Base-by-base conservation (phyloP, 495 filamentous ascomycete species). In the Clohesyomyces aquaticus region DNA sequence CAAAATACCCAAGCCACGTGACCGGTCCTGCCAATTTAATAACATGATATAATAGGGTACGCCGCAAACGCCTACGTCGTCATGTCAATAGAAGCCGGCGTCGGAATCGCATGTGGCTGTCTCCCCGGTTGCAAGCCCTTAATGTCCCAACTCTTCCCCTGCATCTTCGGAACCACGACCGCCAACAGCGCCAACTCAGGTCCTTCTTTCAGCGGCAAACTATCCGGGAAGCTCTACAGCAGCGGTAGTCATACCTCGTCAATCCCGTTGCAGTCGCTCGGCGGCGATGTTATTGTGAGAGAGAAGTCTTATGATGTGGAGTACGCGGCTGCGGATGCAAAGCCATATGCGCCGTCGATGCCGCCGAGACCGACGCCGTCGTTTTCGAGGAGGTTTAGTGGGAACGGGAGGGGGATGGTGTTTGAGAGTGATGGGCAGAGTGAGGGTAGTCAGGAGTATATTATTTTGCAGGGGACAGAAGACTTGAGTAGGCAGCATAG, bases 11-110 rank as follows among this genome's bases (percentile, higher is more conserved):
- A 14, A 47, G n/a, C 35, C 35, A 41, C 35, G 9, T 16, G 35
- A 41, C 16, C 16, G 35, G 16, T 16, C 8, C 35, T 41, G 9
- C 22, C n/a, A 8, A 47, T 19, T n/a, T n/a, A n/a, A n/a, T n/a
- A n/a, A n/a, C n/a, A n/a, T n/a, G n/a, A n/a, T n/a, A n/a, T n/a
- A n/a, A n/a, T n/a, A 47, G 43, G 43, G 43, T 21, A 47, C 43
- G 43, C 43, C n/a, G 43, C 43, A 47, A 47, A 47, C n/a, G 43
- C 43, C 43, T 47, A 47, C 43, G 22, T 14, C n/a, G 43, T 47
- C n/a, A 47, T 47, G 43, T 14, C 43, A 4, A 21, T 47, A 14
- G 43, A 47, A 19, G n/a, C 43, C 43, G 22, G 43, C 43, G 43
- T 47, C 6, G 43, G 43, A 4, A 47, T 47, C n/a, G 43, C n/a